Base-by-base conservation (phyloP, 345 rosid species). In the Euphorbia peplus region DNA sequence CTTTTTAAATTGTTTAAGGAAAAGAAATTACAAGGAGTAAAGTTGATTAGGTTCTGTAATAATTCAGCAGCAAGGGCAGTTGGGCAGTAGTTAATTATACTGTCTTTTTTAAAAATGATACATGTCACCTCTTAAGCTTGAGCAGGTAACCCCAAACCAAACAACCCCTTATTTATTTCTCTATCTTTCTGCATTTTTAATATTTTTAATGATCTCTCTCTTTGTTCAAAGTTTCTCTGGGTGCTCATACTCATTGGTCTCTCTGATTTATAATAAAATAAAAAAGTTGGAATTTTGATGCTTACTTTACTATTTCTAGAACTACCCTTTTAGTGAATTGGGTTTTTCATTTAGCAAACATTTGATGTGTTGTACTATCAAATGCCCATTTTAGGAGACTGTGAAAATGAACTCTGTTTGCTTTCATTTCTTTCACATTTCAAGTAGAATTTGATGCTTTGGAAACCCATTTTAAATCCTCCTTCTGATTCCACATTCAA, bases 241-340 rank as follows among this genome's bases (percentile, higher is more conserved):
- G 63, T n/a, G n/a, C 67, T 79, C 68, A 69, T 68, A 47, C 60
- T 53, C 57, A 53, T 21, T 18, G 47, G 25, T 19, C 59, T 48
- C 59, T 24, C 72, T 65, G 81, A 79, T 79, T 80, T 73, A 85
- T 82, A 25, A 50, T 14, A 51, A 80, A n/a, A n/a, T n/a, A n/a
- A n/a, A n/a, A 83, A 78, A 83, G 68, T 74, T 68, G 80, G 85
- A 85, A 88, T 77, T n/a, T 88, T 87, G 88, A 87, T 87, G 84
- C 87, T 78, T 83, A 75, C 70, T 72, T 76, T 70, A 77, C 72
- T 80, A 80, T 79, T 83, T 80, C 69, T 73, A 70, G 81, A 60
- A 79, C 80, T 75, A 66, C 81, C 78, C 82, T 60, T 52, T 64
- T 81, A 24, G 74, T 82, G 83, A 81, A 81, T 76, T 74, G 76